Percentiles rank a stretch among this genome's conserved stretches.
These are phyloP conservation scores for Thelonectria discophora DNA, from an alignment of 2,329 filamentous ascomycete genomes.

Conservation along the genomic window DNA sequence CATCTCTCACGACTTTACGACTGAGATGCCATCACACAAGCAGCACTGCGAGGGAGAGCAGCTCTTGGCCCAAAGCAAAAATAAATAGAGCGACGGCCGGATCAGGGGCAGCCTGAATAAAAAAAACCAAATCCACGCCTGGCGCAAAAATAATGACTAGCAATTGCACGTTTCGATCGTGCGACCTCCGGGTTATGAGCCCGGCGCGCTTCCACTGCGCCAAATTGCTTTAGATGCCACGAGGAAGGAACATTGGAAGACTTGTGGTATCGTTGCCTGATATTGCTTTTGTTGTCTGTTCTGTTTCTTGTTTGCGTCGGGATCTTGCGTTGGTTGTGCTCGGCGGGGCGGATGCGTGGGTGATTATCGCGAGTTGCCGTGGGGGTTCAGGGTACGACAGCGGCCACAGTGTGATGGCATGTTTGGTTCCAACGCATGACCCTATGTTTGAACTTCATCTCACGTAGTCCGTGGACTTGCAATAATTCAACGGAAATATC, in stretches of 20 bases:
- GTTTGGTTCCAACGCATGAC: neutral
- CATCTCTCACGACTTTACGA: neutral
- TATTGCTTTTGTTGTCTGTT: neutral
- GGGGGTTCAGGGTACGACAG: neutral
- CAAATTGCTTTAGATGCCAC: conserved; percentile 14
- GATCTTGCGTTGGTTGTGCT: neutral
- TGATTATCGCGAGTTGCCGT: neutral
- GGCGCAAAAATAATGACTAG: neutral
- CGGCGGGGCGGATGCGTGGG: neutral
- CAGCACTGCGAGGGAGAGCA: no score
- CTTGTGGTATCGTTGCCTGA: neutral
- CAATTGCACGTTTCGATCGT: conserved; percentile 27
- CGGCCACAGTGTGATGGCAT: neutral
- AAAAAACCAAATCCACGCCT: neutral
- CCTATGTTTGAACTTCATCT: neutral
- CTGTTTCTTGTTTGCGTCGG: neutral
- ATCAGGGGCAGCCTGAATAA: neutral
- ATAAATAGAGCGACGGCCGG: neutral
- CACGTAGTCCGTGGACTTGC: no score
- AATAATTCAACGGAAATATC: no score
- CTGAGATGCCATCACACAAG: no score
- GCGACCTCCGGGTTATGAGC: conserved; percentile 28
- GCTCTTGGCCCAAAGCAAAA: neutral
- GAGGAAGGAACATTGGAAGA: neutral
- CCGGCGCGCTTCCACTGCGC: conserved; percentile 24